Conservation (phyloP, 305 asterid genomes). For the Fraxinus ornus region DNA sequence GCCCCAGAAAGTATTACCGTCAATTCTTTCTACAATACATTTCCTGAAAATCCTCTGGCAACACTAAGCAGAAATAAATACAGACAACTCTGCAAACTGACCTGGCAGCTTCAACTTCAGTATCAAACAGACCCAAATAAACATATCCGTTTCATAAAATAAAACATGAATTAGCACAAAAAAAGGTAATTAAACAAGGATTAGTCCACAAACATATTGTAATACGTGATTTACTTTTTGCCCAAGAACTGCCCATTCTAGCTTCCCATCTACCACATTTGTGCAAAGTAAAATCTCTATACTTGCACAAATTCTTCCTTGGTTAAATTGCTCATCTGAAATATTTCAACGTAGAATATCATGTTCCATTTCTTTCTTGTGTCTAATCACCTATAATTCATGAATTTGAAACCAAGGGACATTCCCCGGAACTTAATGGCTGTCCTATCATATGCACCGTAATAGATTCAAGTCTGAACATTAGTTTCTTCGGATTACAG, state of each 20-base stretch:
- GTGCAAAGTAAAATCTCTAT: slow-evolving; percentile 94
- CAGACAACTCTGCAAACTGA: slow-evolving; percentile 19
- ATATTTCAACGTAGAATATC: background rate
- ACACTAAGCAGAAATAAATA: background rate
- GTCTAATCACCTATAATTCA: background rate
- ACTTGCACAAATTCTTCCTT: slow-evolving; percentile 98
- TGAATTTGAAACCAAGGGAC: slow-evolving; percentile 7
- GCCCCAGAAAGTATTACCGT: no score
- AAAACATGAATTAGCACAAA: background rate
- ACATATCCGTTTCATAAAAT: slow-evolving; percentile 57
- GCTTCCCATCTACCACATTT: slow-evolving; percentile 99
- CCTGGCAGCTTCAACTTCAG: slow-evolving; percentile 98
- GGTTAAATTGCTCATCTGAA: slow-evolving; percentile 77
- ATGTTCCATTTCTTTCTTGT: background rate
- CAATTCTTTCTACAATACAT: no score
- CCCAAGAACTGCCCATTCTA: slow-evolving; percentile 92
- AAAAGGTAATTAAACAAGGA: background rate
- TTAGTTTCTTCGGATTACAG: background rate
- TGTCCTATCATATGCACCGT: slow-evolving; percentile 69
- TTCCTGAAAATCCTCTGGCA: slow-evolving; percentile 29
- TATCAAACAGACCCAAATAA: slow-evolving; percentile 92
- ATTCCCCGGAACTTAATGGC: slow-evolving; percentile 70
- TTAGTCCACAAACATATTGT: background rate
- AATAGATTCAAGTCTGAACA: background rate
- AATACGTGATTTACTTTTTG: slow-evolving; percentile 57